Evolutionary conservation across 345 rosid species (phyloP).

Genomic region (Anastatica hierochuntica): DNA sequence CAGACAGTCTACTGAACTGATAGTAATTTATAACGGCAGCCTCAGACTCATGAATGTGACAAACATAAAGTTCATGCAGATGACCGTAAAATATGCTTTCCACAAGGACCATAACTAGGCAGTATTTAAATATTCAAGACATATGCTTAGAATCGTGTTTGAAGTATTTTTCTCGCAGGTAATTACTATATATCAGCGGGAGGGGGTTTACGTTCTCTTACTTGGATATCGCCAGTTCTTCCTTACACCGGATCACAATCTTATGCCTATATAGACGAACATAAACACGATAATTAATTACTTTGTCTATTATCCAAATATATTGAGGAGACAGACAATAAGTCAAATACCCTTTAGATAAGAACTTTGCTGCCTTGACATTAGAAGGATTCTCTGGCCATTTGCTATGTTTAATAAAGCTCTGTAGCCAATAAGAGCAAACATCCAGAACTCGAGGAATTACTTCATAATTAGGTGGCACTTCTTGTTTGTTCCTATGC

Average conservation of each 20-base stretch:
- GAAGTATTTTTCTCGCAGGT: too few species aligned
- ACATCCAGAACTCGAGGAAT: constrained; percentile 58
- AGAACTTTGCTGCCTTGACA: constrained; percentile 77
- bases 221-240: constrained; percentile 50
- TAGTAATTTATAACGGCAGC: neutral
- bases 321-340: neutral
- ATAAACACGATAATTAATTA: neutral
- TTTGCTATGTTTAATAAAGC: constrained; percentile 83
- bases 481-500: constrained; percentile 49
- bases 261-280: constrained; percentile 49
- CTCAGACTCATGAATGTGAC: neutral
- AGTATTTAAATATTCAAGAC: neutral
- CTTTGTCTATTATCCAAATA: neutral
- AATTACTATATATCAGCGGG: constrained; percentile 9
- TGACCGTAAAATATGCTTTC: neutral
- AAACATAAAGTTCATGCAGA: constrained; percentile 8
- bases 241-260: constrained; percentile 52
- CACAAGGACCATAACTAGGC: neutral
- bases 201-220: constrained; percentile 31
- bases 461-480: constrained; percentile 70
- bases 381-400: constrained; percentile 87
- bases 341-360: constrained; percentile 66
- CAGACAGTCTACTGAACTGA: neutral
- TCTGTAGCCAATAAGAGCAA: constrained; percentile 90
- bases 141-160: constrained; percentile 3